Conservation (phyloP, 352 stramenopile genomes). For the Globisporangium okanoganense region DNA sequence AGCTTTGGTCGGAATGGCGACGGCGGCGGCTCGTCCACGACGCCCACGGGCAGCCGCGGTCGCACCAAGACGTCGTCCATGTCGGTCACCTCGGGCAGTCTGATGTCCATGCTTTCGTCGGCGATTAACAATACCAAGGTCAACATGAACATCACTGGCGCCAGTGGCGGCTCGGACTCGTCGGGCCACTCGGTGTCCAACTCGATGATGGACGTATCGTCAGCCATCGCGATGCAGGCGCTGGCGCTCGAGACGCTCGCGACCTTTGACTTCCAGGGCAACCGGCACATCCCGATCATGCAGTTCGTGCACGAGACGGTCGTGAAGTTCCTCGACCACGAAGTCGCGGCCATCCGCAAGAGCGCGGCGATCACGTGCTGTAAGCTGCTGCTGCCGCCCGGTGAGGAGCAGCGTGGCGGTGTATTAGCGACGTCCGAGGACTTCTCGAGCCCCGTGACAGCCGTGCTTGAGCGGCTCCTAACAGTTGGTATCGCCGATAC, state of each 20-base stretch:
- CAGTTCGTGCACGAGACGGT: conserved; percentile 87
- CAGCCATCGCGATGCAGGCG: conserved; percentile 74
- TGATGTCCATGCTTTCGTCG: conserved; percentile 70
- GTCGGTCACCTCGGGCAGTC: conserved; percentile 56
- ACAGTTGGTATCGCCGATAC: conserved; percentile 85
- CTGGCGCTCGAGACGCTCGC: conserved; percentile 82
- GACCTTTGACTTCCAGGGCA: conserved; percentile 86
- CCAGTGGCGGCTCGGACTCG: conserved; percentile 18
- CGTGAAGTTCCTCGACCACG: conserved; percentile 85
- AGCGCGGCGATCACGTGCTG: conserved; percentile 86
- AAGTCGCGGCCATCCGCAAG: conserved; percentile 80
- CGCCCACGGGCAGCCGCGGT: conserved; percentile 57
- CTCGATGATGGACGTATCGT: conserved; percentile 36
- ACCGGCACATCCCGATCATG: conserved; percentile 83
- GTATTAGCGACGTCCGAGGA: conserved; percentile 60
- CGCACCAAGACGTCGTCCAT: conserved; percentile 76
- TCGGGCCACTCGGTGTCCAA: conserved; percentile 24
- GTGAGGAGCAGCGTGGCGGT: conserved; percentile 55
- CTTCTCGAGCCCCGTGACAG: conserved; percentile 65
- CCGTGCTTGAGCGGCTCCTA: conserved; percentile 73
- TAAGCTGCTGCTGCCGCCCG: conserved; percentile 71
- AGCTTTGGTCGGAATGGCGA: conserved; percentile 47
- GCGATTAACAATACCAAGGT: conserved; percentile 42
- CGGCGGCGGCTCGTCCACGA: conserved; percentile 33
- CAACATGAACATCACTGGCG: conserved; percentile 31